A percentile compares a stretch with the other conserved stretches of the same genome.
These are phyloP conservation scores for Alloteropsis semialata DNA, from an alignment of 176 grass and related monocot genomes.

Conservation along the genomic window DNA sequence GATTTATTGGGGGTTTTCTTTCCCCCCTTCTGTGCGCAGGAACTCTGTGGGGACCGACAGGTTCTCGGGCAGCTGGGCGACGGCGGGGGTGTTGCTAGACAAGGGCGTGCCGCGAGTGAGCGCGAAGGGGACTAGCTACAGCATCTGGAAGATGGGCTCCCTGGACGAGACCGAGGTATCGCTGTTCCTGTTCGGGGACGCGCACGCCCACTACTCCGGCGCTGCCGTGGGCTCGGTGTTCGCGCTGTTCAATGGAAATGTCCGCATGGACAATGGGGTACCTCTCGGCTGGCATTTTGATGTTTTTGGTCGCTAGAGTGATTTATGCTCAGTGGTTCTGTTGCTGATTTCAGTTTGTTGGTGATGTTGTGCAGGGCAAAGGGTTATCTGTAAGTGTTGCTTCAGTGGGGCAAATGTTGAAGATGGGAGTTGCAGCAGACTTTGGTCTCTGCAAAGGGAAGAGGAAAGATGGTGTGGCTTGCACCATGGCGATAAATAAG, in stretches of 20 bases:
- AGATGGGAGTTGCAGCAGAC: conserved; percentile 74
- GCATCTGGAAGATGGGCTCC: conserved; percentile 79
- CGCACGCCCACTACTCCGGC: conserved; percentile 62
- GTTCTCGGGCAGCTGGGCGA: conserved; percentile 85
- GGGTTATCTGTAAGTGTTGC: conserved; percentile 75
- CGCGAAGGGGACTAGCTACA: conserved; percentile 66
- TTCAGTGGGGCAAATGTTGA: conserved; percentile 74
- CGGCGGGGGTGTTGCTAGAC: conserved; percentile 70
- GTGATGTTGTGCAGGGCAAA: conserved; percentile 50
- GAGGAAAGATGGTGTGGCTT: conserved; percentile 88
- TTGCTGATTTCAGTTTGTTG: conserved; percentile 2
- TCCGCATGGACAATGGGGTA: conserved; percentile 77
- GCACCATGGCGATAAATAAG: conserved; percentile 89
- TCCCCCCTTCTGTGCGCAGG: neutral
- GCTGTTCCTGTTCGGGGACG: conserved; percentile 79
- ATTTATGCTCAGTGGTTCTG: neutral
- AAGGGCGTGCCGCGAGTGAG: conserved; percentile 60
- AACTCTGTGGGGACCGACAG: conserved; percentile 43
- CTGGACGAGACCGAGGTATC: conserved; percentile 70
- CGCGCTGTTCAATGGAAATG: conserved; percentile 73
- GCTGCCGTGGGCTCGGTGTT: conserved; percentile 66
- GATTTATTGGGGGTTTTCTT: neutral
- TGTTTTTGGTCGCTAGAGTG: neutral
- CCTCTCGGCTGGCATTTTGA: neutral
- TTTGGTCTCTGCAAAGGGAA: conserved; percentile 84